Percentiles rank a stretch among this genome's conserved stretches.
phyloP scores from a whole-genome alignment of 73 alveolate genomes.

The Durusdinium trenchii region DNA sequence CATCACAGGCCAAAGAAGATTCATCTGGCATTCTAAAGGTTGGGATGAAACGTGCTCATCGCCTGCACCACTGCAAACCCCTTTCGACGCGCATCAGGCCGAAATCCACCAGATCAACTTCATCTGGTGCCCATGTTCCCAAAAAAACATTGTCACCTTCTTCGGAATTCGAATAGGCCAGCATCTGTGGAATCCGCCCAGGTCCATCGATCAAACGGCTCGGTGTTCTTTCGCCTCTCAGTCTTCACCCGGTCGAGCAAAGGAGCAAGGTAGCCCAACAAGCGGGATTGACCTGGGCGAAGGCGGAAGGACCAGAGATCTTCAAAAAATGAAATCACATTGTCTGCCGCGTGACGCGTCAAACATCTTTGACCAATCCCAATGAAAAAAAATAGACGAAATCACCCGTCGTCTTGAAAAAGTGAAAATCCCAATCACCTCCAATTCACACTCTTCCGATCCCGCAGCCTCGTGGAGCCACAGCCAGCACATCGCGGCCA shows the following conservation, averaged over 20 bases:
- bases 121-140: too few relatives aligned
- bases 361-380: background rate
- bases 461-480: constrained; percentile 4
- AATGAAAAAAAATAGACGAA: background rate
- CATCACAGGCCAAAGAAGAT: too few relatives aligned
- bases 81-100: too few relatives aligned
- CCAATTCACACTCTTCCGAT: background rate
- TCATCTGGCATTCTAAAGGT: too few relatives aligned
- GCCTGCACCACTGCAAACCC: too few relatives aligned
- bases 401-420: background rate
- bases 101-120: too few relatives aligned
- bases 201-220: background rate
- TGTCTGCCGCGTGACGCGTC: background rate
- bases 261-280: constrained; percentile 17
- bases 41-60: too few relatives aligned
- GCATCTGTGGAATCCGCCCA: too few relatives aligned
- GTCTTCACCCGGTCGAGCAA: constrained; percentile 52
- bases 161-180: too few relatives aligned
- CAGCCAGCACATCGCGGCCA: constrained; percentile 47
- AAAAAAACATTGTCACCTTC: too few relatives aligned
- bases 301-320: background rate
- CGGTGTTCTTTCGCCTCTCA: constrained; percentile 47
- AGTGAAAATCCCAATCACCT: background rate
- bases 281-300: constrained; percentile 4
- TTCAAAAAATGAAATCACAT: background rate